Evolutionary conservation across 2,329 filamentous ascomycete genomes (phyloP).

Genomic region (Curvularia hawaiiensis): DNA sequence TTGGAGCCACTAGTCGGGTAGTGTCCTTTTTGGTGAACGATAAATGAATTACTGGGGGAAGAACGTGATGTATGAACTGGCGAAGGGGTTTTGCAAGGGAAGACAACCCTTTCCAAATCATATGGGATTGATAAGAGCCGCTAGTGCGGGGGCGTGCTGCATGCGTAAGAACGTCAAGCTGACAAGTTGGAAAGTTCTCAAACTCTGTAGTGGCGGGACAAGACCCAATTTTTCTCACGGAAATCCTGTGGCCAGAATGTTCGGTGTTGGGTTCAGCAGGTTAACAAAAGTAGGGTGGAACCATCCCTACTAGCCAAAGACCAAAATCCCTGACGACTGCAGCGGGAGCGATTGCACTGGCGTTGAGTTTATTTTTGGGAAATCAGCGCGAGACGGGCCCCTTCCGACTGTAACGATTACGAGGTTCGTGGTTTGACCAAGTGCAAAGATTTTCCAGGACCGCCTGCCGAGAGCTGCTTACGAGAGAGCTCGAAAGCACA

Average conservation of each 20-base stretch:
- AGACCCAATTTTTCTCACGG: slow-evolving; percentile 33
- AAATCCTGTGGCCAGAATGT: slow-evolving; percentile 38
- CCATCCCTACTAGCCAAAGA: slow-evolving; percentile 22
- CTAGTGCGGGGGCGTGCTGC: slow-evolving; percentile 20
- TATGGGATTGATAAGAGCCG: slow-evolving; percentile 30
- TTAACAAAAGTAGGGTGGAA: slow-evolving; percentile 34
- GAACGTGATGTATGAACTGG: not conserved
- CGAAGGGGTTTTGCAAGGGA: slow-evolving; percentile 6
- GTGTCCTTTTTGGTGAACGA: not conserved
- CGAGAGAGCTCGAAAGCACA: slow-evolving; percentile 6
- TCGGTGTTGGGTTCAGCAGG: slow-evolving; percentile 36
- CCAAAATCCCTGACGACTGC: slow-evolving; percentile 22
- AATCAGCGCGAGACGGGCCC: slow-evolving; percentile 17
- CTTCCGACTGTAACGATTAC: slow-evolving; percentile 16
- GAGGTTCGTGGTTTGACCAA: slow-evolving; percentile 21
- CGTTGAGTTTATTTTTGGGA: slow-evolving; percentile 26
- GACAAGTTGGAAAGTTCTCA: slow-evolving; percentile 21
- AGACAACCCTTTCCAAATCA: slow-evolving; percentile 4
- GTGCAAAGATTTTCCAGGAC: slow-evolving; percentile 11
- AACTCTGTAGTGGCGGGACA: slow-evolving; percentile 22
- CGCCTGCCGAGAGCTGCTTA: slow-evolving; percentile 5
- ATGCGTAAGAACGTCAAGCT: slow-evolving; percentile 18
- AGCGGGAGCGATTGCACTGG: slow-evolving; percentile 37
- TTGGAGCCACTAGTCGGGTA: not conserved
- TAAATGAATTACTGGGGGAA: not conserved